Evolutionary conservation across 495 filamentous ascomycete genomes (phyloP).

Genomic region (Podospora sp.): DNA sequence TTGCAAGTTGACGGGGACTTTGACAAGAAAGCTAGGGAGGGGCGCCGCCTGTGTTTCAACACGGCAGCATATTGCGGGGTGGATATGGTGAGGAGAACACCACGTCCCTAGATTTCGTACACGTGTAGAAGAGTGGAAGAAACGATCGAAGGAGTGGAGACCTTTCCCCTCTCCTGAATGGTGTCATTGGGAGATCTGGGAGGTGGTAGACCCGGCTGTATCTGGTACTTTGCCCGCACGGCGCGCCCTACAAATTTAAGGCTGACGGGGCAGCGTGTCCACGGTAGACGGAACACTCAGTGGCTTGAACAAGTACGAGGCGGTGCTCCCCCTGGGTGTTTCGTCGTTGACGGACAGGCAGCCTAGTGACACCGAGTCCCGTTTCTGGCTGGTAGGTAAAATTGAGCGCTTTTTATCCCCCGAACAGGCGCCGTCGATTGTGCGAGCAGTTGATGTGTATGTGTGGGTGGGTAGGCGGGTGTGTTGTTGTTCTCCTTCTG

Average conservation of each 20-base stretch:
- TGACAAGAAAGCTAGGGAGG: neutral
- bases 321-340: neutral
- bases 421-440: conserved; percentile 5
- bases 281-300: conserved; percentile 13
- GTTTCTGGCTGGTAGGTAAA: conserved; percentile 20
- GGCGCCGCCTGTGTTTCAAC: neutral
- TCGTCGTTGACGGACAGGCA: conserved; percentile 1
- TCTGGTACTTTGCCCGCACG: conserved; percentile 4
- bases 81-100: neutral
- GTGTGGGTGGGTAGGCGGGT: neutral
- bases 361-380: neutral
- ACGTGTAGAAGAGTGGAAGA: conserved; percentile 4
- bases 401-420: conserved; percentile 15
- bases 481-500: conserved; percentile 1
- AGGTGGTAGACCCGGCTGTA: neutral
- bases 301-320: neutral
- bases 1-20: neutral
- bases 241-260: neutral
- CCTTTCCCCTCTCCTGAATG: neutral
- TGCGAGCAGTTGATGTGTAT: neutral
- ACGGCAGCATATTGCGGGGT: neutral
- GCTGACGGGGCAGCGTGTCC: conserved; percentile 2
- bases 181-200: conserved; percentile 8
- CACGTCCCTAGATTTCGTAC: neutral
- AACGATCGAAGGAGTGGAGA: conserved; percentile 16